Evolutionary conservation across 2,329 filamentous ascomycete species (phyloP).

Genomic region (Plectosphaerella sp.): DNA sequence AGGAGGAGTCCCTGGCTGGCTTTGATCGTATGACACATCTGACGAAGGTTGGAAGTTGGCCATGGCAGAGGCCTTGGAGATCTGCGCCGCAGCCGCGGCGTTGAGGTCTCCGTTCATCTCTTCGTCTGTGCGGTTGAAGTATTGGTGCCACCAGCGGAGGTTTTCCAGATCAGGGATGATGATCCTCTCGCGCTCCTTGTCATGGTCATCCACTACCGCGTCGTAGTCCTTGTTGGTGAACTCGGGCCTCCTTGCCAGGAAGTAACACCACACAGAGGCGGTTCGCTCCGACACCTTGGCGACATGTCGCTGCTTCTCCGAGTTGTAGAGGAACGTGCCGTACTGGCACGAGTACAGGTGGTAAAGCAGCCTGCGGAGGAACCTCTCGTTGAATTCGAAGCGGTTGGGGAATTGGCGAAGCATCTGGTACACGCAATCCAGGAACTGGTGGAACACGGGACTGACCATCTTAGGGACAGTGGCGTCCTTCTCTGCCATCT

Average conservation of each 20-base stretch:
- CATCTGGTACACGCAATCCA: slow-evolving; percentile 90
- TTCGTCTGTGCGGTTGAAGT: slow-evolving; percentile 79
- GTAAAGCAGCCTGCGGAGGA: slow-evolving; percentile 82
- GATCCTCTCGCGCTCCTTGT: slow-evolving; percentile 75
- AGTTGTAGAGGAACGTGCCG: slow-evolving; percentile 94
- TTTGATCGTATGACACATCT: slow-evolving; percentile 14
- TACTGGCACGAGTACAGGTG: slow-evolving; percentile 96
- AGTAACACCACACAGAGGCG: slow-evolving; percentile 93
- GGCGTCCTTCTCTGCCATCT: slow-evolving; percentile 51
- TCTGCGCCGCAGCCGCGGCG: slow-evolving; percentile 47
- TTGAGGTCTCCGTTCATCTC: slow-evolving; percentile 82
- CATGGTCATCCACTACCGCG: slow-evolving; percentile 67
- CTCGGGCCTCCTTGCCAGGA: slow-evolving; percentile 72
- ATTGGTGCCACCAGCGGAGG: slow-evolving; percentile 89
- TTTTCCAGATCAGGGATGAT: slow-evolving; percentile 74
- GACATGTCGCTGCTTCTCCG: slow-evolving; percentile 79
- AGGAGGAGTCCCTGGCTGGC: slow-evolving; percentile 17
- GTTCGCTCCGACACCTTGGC: slow-evolving; percentile 66
- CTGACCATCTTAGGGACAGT: slow-evolving; percentile 89
- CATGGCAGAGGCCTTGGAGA: slow-evolving; percentile 23
- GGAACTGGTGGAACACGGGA: slow-evolving; percentile 95
- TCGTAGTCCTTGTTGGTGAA: slow-evolving; percentile 84
- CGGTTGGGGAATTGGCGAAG: slow-evolving; percentile 78
- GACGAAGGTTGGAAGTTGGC: slow-evolving; percentile 14
- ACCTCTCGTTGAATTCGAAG: slow-evolving; percentile 96